These are phyloP conservation scores for Xerocomus nothofagi DNA, from an alignment of 1,284 basidiomycete species.

Conservation along the genomic window DNA sequence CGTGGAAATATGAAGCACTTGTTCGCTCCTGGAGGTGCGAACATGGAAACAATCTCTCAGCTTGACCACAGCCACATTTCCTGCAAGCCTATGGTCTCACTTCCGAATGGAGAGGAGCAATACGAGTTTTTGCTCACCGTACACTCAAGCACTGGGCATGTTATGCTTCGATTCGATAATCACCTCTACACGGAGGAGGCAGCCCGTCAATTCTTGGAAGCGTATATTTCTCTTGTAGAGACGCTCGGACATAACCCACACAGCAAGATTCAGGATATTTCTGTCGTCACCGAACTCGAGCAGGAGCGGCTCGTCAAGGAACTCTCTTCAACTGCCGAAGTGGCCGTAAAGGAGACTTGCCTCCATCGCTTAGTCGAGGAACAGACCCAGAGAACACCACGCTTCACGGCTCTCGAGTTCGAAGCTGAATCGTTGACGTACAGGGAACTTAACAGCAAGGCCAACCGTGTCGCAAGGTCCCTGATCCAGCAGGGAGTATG, in stretches of 20 bases:
- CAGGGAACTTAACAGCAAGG: constrained; percentile 24
- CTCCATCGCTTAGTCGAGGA: constrained; percentile 30
- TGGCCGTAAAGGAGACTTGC: constrained; percentile 17
- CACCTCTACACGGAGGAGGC: constrained; percentile 29
- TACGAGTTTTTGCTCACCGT: constrained; percentile 34
- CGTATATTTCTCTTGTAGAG: constrained; percentile 30
- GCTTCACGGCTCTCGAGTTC: constrained; percentile 27
- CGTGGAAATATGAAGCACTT: constrained; percentile 35
- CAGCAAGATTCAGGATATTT: constrained; percentile 27
- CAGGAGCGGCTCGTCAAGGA: constrained; percentile 29
- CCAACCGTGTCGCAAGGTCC: constrained; percentile 30
- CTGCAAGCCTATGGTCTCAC: constrained; percentile 17
- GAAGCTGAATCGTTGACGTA: constrained; percentile 29
- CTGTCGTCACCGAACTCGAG: constrained; percentile 25
- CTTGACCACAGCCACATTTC: constrained; percentile 20
- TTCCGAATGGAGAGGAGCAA: constrained; percentile 32
- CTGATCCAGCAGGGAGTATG: constrained; percentile 27
- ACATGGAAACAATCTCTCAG: constrained; percentile 26
- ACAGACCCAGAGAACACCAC: constrained; percentile 24
- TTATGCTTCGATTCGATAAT: constrained; percentile 32
- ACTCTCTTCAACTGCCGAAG: constrained; percentile 20
- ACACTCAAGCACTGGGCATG: constrained; percentile 24
- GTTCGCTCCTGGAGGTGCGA: constrained; percentile 32
- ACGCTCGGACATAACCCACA: constrained; percentile 20
- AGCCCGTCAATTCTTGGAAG: constrained; percentile 32